Percentiles rank a stretch among this genome's conserved stretches.
Evolutionary conservation across 2,329 filamentous ascomycete genomes (phyloP).

Genomic region (Ilyonectria robusta): DNA sequence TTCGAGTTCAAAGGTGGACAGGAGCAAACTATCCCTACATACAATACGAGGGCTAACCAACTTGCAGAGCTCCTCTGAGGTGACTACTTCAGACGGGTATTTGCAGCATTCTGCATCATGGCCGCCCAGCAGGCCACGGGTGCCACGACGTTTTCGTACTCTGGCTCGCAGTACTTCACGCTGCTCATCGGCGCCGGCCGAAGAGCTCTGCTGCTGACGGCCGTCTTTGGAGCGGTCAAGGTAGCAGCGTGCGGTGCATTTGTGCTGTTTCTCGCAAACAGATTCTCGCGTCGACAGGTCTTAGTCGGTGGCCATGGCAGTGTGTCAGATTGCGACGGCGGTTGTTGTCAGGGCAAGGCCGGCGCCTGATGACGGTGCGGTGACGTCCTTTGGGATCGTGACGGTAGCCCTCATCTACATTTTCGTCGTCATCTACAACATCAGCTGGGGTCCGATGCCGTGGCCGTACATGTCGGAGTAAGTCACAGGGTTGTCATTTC

Average conservation of each 20-base stretch:
- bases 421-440: constrained; percentile 74
- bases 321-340: constrained; percentile 61
- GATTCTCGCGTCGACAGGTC: constrained; percentile 37
- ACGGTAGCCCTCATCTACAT: constrained; percentile 73
- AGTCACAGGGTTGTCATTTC: constrained; percentile 17
- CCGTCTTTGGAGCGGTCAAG: constrained; percentile 33
- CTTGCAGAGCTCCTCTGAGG: constrained; percentile 19
- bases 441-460: constrained; percentile 74
- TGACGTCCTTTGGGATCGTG: constrained; percentile 60
- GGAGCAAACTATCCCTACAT: background rate
- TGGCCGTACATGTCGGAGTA: constrained; percentile 73
- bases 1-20: constrained; percentile 14
- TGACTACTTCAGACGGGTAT: constrained; percentile 27
- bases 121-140: constrained; percentile 29
- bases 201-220: constrained; percentile 25
- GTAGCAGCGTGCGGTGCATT: constrained; percentile 28
- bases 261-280: constrained; percentile 29
- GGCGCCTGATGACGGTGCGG: constrained; percentile 43
- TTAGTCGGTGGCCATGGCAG: constrained; percentile 59
- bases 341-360: constrained; percentile 59
- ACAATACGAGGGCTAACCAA: background rate
- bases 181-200: constrained; percentile 29
- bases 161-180: constrained; percentile 29
- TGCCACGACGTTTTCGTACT: constrained; percentile 32
- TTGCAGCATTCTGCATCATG: constrained; percentile 29